Conservation (phyloP, 2,329 filamentous ascomycete genomes). For the Dactylellina sp. region DNA sequence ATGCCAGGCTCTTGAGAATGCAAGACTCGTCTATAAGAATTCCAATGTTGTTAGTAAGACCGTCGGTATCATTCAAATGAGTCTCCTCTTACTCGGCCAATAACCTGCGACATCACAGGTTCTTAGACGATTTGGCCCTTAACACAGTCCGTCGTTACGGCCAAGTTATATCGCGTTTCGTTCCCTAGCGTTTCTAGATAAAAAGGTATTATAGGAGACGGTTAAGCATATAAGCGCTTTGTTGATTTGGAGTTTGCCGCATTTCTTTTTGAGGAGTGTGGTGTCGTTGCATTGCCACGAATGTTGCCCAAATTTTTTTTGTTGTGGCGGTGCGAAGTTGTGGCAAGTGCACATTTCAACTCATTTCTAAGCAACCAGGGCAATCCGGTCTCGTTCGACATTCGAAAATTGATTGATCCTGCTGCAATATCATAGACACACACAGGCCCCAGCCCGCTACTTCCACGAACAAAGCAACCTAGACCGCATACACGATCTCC, state of each 20-base stretch:
- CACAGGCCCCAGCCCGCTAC: too few species aligned
- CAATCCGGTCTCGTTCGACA: not conserved
- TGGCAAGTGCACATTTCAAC: not conserved
- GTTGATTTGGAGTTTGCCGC: not conserved
- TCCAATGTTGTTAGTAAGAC: not conserved
- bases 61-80: not conserved
- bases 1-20: conserved; percentile 97
- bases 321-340: not conserved
- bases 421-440: too few species aligned
- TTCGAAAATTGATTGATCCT: not conserved
- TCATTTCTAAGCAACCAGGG: conserved; percentile 17
- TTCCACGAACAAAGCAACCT: too few species aligned
- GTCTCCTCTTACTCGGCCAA: conserved; percentile 74
- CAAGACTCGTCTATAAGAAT: conserved; percentile 80
- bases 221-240: not conserved
- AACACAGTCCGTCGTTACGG: not conserved
- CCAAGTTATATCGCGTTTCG: not conserved
- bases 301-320: not conserved
- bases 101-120: conserved; percentile 78
- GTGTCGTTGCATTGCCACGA: not conserved
- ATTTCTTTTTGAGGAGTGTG: not conserved
- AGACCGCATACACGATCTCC: too few species aligned
- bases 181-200: not conserved
- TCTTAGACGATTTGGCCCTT: conserved; percentile 37
- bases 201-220: not conserved